Base-by-base conservation (phyloP, 371 early-diverging fungal genomes). In the Paraphysoderma sedebokerense region DNA sequence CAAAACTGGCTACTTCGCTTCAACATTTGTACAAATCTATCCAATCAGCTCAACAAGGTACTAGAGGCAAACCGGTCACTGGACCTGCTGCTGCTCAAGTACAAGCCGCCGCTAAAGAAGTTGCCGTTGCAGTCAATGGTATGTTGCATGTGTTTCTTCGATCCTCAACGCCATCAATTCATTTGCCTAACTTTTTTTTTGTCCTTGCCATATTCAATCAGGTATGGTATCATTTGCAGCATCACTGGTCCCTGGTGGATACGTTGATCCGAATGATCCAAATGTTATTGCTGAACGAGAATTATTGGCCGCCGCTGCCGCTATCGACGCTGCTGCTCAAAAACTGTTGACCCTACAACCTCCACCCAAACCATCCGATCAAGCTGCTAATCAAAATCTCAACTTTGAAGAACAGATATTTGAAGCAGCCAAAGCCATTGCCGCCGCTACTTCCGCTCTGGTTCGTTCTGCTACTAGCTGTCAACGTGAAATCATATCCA, bases 271-370 rank as follows among this genome's bases (percentile, higher is more conserved):
- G 5, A 62, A 60, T 38, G 66, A 68, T 38, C 67, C 69, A 20
- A 61, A 70, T 46, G 65, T 68, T n/a, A 56, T 67, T 48, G 74
- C 72, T 12, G 67, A 72, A 40, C 52, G 65, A 1, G 68, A 70
- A 49, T 50, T 74, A 12, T 52, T 72, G 23, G 39, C 60, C 0
- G 68, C 67, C n/a, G 71, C 71, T 1, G 31, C 45, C 11, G 50
- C 67, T 32, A 73, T 73, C 48, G 70, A 70, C 33, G 60, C 61
- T 5, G 68, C 72, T 0, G 60, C 64, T 11, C 60, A 56, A 29
- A 68, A 65, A 45, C 55, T 71, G 20, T 60, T 67, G 1, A 27
- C 36, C 15, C 35, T 66, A 28, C 35, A 32, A 31, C 62, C 63
- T 5, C 41, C 50, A 5, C 58, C 55, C 12, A 15, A 44, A 2